These are phyloP conservation scores for Fusarium coicis DNA, from an alignment of 2,329 filamentous ascomycete species.

Conservation along the genomic window DNA sequence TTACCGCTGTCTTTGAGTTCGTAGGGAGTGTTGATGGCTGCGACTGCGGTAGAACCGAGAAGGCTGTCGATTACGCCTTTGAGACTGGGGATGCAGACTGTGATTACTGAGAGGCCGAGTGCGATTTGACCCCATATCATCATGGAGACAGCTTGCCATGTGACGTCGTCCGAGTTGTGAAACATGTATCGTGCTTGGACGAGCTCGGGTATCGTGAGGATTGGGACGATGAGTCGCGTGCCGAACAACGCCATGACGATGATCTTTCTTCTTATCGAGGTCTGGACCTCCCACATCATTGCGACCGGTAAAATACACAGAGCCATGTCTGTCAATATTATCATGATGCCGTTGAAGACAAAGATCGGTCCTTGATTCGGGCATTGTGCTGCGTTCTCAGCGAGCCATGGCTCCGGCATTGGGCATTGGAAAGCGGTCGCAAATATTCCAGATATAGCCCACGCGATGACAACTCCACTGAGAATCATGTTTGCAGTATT, in stretches of 20 bases:
- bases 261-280: constrained; percentile 24
- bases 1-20: constrained; percentile 36
- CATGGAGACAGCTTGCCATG: constrained; percentile 26
- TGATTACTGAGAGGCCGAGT: constrained; percentile 34
- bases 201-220: constrained; percentile 33
- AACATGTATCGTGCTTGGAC: constrained; percentile 28
- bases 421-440: constrained; percentile 30
- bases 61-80: constrained; percentile 41
- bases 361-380: constrained; percentile 20
- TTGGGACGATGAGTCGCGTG: constrained; percentile 37
- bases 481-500: constrained; percentile 31
- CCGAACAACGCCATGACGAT: constrained; percentile 37
- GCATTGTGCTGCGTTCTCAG: constrained; percentile 10
- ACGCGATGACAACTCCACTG: constrained; percentile 7
- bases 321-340: constrained; percentile 28
- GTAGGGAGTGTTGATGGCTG: constrained; percentile 35
- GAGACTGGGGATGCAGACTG: constrained; percentile 39
- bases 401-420: constrained; percentile 33
- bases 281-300: constrained; percentile 43
- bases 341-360: constrained; percentile 32
- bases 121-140: constrained; percentile 39
- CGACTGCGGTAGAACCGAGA: constrained; percentile 30
- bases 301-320: constrained; percentile 32
- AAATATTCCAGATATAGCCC: constrained; percentile 27
- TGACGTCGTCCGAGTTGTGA: constrained; percentile 16